A percentile compares a stretch with the other conserved stretches of the same genome.
These are phyloP conservation scores for Amoeboaphelidium protococcarum DNA, from an alignment of 371 early-diverging fungal genomes.

Conservation along the genomic window DNA sequence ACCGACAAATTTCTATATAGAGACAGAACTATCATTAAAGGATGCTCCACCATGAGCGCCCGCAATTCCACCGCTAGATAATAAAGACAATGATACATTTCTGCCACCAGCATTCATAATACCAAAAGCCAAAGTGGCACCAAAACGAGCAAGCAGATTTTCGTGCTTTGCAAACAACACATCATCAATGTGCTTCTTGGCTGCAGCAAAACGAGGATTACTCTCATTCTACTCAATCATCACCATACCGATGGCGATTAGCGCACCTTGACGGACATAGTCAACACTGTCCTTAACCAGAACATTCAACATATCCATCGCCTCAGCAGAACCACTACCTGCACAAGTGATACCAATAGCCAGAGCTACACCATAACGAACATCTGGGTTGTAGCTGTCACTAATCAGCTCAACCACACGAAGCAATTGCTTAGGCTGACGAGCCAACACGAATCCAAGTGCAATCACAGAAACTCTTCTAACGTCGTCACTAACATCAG, in stretches of 20 bases:
- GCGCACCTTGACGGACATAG: conserved; percentile 94
- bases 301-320: conserved; percentile 85
- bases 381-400: conserved; percentile 94
- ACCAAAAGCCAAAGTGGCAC: conserved; percentile 90
- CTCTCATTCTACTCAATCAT: conserved; percentile 83
- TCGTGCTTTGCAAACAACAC: conserved; percentile 79
- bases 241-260: conserved; percentile 92
- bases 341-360: conserved; percentile 95
- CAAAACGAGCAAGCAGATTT: conserved; percentile 82
- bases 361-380: conserved; percentile 87
- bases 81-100: conserved; percentile 79
- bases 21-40: too few relatives aligned
- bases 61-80: conserved; percentile 63
- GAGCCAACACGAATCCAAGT: conserved; percentile 80
- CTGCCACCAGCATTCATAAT: conserved; percentile 94
- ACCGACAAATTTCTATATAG: conserved; percentile 83
- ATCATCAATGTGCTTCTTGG: conserved; percentile 54
- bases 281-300: conserved; percentile 91
- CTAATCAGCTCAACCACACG: conserved; percentile 86
- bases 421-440: conserved; percentile 74
- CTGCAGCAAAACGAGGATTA: conserved; percentile 30
- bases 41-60: too few relatives aligned
- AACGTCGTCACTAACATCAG: conserved; percentile 95
- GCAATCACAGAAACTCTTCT: conserved; percentile 91
- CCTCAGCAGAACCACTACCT: conserved; percentile 73